These are phyloP conservation scores for Rosa hybrid DNA, from an alignment of 331 rosid genomes.

Conservation along the genomic window DNA sequence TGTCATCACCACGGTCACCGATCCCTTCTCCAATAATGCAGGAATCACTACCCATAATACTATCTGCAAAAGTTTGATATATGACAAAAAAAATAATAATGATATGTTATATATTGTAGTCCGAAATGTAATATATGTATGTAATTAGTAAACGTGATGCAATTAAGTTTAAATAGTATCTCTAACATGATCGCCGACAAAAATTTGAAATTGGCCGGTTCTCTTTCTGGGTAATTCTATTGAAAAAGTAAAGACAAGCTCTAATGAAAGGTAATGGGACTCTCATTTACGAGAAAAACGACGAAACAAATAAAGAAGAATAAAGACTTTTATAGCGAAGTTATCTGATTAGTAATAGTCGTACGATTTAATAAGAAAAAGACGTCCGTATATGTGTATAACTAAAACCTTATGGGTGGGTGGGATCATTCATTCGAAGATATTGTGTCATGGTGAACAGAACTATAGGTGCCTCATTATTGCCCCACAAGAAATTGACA, in stretches of 20 bases:
- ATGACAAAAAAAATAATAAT: neutral
- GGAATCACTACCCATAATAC: constrained; percentile 82
- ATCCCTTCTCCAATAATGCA: constrained; percentile 57
- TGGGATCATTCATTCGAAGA: neutral
- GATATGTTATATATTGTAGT: neutral
- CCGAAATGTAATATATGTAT: neutral
- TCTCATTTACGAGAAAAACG: neutral
- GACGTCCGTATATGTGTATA: neutral
- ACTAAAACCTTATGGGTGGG: neutral
- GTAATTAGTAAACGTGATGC: neutral
- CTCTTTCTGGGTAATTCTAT: neutral
- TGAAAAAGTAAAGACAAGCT: neutral
- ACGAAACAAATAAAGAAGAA: neutral
- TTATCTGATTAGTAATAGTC: neutral
- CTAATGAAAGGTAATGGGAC: neutral
- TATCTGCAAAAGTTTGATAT: constrained; percentile 43
- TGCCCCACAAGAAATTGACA: neutral
- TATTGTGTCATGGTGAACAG: neutral
- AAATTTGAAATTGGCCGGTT: neutral
- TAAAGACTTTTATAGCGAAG: neutral
- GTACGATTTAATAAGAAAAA: neutral
- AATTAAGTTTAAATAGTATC: neutral
- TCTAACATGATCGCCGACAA: neutral
- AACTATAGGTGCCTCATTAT: neutral
- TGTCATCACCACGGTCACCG: constrained; percentile 66